Percentiles rank a stretch among this genome's conserved stretches.
These are phyloP conservation scores for Blastobotrys buckinghamii DNA, from an alignment of 1,139 yeast genomes.

Conservation along the genomic window DNA sequence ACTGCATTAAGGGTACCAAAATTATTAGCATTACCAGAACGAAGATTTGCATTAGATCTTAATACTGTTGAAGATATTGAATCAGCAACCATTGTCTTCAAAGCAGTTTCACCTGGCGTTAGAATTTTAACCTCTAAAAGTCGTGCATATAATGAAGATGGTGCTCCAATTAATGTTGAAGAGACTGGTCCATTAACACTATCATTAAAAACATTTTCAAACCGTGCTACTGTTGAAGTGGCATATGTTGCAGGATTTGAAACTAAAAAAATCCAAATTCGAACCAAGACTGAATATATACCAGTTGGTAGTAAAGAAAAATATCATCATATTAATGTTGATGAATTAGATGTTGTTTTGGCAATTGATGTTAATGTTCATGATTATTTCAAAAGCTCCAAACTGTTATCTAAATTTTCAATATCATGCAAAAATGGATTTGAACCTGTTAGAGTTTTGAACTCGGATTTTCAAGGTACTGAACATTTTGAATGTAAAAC, in stretches of 20 bases:
- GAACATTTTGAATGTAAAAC: conserved; percentile 41
- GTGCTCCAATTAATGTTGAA: neutral
- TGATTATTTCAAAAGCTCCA: conserved; percentile 55
- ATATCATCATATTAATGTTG: conserved; percentile 16
- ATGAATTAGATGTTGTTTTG: conserved; percentile 30
- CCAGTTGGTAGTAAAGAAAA: conserved; percentile 17
- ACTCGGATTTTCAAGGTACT: conserved; percentile 40
- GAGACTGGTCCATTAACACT: conserved; percentile 6
- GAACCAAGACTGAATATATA: conserved; percentile 7
- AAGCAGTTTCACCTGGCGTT: conserved; percentile 17
- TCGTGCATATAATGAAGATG: neutral
- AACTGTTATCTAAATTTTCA: conserved; percentile 60
- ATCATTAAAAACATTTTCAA: neutral
- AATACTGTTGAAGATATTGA: conserved; percentile 15
- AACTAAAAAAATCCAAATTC: conserved; percentile 7
- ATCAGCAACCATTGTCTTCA: conserved; percentile 14
- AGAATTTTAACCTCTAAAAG: conserved; percentile 9
- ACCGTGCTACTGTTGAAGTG: neutral
- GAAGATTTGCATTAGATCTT: conserved; percentile 19
- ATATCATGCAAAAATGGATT: conserved; percentile 51
- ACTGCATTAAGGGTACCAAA: conserved; percentile 19
- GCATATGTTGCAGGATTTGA: conserved; percentile 13
- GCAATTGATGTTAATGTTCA: conserved; percentile 70
- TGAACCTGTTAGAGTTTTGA: conserved; percentile 50
- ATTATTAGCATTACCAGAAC: conserved; percentile 18